Evolutionary conservation across 257 asterid genomes (phyloP).

Genomic region (Knoxia roxburghii): DNA sequence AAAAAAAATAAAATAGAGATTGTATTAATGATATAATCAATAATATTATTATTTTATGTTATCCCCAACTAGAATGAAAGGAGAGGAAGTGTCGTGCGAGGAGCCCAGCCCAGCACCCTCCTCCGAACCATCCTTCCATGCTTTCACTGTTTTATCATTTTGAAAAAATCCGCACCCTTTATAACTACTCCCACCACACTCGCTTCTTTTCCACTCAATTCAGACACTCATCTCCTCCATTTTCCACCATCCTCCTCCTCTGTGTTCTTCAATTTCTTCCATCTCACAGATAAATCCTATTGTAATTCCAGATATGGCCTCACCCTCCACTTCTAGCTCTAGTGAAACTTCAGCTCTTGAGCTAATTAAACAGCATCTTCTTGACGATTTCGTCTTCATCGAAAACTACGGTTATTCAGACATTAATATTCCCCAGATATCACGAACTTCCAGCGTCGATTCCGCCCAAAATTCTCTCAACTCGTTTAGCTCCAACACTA

Average conservation of each 20-base stretch:
- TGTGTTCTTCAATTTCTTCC: background rate
- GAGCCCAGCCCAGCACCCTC: constrained; percentile 36
- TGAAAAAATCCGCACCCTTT: constrained; percentile 20
- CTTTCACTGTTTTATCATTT: background rate
- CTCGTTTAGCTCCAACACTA: background rate
- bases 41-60: too few relatives aligned
- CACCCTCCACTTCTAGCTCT: background rate
- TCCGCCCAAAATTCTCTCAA: background rate
- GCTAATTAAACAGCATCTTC: constrained; percentile 65
- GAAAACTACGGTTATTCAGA: constrained; percentile 28
- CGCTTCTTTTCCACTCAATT: constrained; percentile 40
- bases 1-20: too few relatives aligned
- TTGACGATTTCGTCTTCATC: constrained; percentile 51
- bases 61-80: background rate
- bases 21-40: too few relatives aligned
- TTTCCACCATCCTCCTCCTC: background rate
- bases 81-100: constrained; percentile 33
- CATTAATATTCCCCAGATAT: constrained; percentile 30
- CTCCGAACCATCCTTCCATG: constrained; percentile 22
- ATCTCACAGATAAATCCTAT: too few relatives aligned
- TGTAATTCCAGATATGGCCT: background rate
- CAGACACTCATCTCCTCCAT: background rate
- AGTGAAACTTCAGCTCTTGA: constrained; percentile 57
- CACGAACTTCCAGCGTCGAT: constrained; percentile 7
- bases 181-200: constrained; percentile 27